Evolutionary conservation across 495 filamentous ascomycete species (phyloP), one percentile per base, ranked within the genome.

Genomic region (Paragyromitra xinjiangensis): DNA sequence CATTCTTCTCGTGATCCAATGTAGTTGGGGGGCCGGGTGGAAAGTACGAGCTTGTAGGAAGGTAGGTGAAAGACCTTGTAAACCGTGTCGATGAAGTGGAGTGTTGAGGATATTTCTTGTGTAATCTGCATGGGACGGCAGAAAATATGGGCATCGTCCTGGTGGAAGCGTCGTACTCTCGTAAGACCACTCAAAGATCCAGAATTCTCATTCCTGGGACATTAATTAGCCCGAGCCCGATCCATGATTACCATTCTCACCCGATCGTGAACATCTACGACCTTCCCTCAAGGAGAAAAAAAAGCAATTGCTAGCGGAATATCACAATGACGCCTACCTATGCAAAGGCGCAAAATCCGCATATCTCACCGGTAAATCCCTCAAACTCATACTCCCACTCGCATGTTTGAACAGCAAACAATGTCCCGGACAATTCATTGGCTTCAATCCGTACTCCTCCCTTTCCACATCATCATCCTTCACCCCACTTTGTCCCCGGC

Each of bases 351-450:
- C 94, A 85, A 97, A 98, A 83, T 98, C 94, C 65, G 94, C 93
- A 85, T 94, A 97, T 80, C 94, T 90, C 73, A 97, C 90, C 2
- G 94, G 94, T 40, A 98, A 85, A 75, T 97, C 92, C 79, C 91
- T 88, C 81, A 94, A 95, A 77, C 90, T 93, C 73, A 91, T 89
- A 50, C 84, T 87, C 66, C 92, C 87, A 61, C 90, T 90, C 16
- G 85, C 86, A 50, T 73, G 75, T 78, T 87, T 87, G 83, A 97
- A 98, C 42, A 98, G 89, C 61, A 98, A 85, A 84, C 94, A 98
- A 84, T 98, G 94, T 12, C 94, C 94, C 0, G 94, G 94, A 83
- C 94, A 98, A 80, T 98, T 98, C 94, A 98, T 98, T 26, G 94
- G 94, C 83, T 98, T 98, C 64, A 98, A 87, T 2, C 93, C 94